Conservation (phyloP, 352 stramenopile genomes). For the Globisporangium alternatum region DNA sequence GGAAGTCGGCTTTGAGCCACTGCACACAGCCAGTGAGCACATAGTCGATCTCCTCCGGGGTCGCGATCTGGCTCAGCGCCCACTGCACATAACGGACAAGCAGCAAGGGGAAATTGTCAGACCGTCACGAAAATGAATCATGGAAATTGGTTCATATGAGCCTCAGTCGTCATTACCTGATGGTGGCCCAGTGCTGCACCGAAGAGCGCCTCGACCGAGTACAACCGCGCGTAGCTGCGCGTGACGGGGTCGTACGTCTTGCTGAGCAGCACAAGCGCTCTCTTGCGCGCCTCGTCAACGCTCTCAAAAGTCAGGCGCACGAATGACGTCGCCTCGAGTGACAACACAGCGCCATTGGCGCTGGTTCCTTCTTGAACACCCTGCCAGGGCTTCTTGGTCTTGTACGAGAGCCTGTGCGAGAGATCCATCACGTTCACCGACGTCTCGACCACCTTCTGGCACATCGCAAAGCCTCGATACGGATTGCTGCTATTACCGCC, state of each 20-base stretch:
- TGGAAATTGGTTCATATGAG: background rate
- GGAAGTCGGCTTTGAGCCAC: slow-evolving; percentile 49
- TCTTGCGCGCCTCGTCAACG: slow-evolving; percentile 62
- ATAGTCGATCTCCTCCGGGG: slow-evolving; percentile 26
- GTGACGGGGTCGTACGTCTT: slow-evolving; percentile 76
- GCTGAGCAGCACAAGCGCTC: slow-evolving; percentile 59
- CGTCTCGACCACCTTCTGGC: slow-evolving; percentile 33
- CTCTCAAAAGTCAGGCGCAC: slow-evolving; percentile 71
- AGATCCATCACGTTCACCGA: slow-evolving; percentile 45
- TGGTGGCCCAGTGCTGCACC: slow-evolving; percentile 52
- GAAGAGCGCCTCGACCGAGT: slow-evolving; percentile 55
- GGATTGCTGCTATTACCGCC: slow-evolving; percentile 9
- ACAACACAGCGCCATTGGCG: slow-evolving; percentile 8
- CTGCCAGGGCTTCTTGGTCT: slow-evolving; percentile 28
- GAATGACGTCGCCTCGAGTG: slow-evolving; percentile 43
- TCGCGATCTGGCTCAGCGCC: slow-evolving; percentile 42
- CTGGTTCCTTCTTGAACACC: background rate
- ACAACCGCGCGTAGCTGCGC: slow-evolving; percentile 55
- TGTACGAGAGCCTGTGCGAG: slow-evolving; percentile 28
- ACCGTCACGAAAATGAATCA: background rate
- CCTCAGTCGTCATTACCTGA: slow-evolving; percentile 28
- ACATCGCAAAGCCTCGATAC: slow-evolving; percentile 34
- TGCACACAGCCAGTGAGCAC: slow-evolving; percentile 28
- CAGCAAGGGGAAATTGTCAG: background rate
- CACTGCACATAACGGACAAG: slow-evolving; percentile 25